Evolutionary conservation across 805 yeast species (phyloP).

Genomic region (Myxozyma neglecta): DNA sequence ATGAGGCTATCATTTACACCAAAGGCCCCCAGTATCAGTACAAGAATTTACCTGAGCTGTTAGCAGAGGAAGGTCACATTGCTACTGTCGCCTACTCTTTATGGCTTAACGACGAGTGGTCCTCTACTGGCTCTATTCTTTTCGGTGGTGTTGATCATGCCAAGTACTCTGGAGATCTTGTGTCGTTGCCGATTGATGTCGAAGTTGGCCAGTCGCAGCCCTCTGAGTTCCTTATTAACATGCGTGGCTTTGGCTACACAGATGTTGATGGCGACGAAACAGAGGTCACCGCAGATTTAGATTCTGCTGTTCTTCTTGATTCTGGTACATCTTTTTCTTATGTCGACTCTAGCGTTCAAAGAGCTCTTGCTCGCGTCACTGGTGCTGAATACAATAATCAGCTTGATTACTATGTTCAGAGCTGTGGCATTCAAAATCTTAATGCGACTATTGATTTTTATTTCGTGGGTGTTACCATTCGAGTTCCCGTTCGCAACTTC

Average conservation of each 20-base stretch:
- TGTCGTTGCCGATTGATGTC: slow-evolving; percentile 11
- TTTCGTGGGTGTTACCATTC: slow-evolving; percentile 53
- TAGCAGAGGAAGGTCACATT: slow-evolving; percentile 60
- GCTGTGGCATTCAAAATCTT: slow-evolving; percentile 41
- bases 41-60: slow-evolving; percentile 63
- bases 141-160: slow-evolving; percentile 57
- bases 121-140: slow-evolving; percentile 36
- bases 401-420: slow-evolving; percentile 46
- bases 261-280: slow-evolving; percentile 7
- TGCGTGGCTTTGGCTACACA: slow-evolving; percentile 25
- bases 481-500: slow-evolving; percentile 46
- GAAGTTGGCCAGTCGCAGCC: slow-evolving; percentile 16
- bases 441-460: slow-evolving; percentile 44
- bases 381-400: slow-evolving; percentile 44
- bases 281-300: slow-evolving; percentile 9
- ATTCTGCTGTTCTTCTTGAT: slow-evolving; percentile 50
- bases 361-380: slow-evolving; percentile 39
- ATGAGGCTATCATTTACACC: slow-evolving; percentile 37
- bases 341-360: slow-evolving; percentile 45
- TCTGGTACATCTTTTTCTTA: slow-evolving; percentile 56
- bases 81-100: slow-evolving; percentile 59
- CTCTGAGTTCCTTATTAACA: slow-evolving; percentile 26
- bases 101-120: slow-evolving; percentile 48
- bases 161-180: slow-evolving; percentile 48
- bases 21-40: slow-evolving; percentile 42